phyloP scores from a whole-genome alignment of 2,329 filamentous ascomycete species.

The Aspergillus sp. region DNA sequence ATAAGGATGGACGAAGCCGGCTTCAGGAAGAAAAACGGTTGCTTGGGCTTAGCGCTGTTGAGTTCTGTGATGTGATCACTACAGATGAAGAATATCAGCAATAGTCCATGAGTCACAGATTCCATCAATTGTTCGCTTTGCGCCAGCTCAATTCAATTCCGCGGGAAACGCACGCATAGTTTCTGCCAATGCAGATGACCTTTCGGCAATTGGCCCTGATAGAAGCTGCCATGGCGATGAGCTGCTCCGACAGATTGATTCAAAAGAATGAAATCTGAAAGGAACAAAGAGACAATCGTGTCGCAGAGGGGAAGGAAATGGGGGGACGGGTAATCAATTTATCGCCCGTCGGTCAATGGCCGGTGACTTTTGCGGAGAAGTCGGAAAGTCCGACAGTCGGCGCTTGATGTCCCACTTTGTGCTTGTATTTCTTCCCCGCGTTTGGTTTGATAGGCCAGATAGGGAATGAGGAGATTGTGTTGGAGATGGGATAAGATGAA shows the following conservation, averaged over 20 bases:
- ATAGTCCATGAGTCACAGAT: background rate
- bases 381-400: background rate
- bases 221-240: constrained; percentile 32
- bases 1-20: constrained; percentile 80
- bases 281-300: background rate
- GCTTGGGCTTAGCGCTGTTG: constrained; percentile 79
- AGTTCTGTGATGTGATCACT: constrained; percentile 93
- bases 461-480: too few species aligned
- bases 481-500: background rate
- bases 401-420: too few species aligned
- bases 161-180: constrained; percentile 72
- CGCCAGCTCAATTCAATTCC: too few species aligned
- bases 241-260: background rate
- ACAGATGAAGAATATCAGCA: constrained; percentile 1
- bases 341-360: background rate
- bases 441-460: too few species aligned
- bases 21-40: constrained; percentile 99
- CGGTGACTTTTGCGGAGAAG: background rate
- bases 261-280: background rate
- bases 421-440: too few species aligned
- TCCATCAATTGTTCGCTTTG: background rate
- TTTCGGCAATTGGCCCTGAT: constrained; percentile 57
- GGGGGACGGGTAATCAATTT: constrained; percentile 1
- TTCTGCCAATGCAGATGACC: constrained; percentile 89
- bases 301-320: background rate